Conservation (phyloP, 805 yeast genomes). For the Maudiozyma serrabonitensis region DNA sequence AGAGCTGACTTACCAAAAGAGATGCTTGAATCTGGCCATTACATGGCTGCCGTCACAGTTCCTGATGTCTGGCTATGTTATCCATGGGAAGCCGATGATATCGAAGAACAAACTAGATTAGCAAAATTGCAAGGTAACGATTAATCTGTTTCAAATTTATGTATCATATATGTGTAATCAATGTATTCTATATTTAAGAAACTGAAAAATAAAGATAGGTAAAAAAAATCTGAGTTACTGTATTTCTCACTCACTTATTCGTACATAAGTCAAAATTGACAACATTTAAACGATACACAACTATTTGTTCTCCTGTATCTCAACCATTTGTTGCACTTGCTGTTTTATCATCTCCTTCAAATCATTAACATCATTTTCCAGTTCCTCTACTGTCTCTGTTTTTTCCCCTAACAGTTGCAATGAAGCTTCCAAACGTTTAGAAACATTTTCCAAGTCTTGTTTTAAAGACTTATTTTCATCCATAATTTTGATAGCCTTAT, state of each 20-base stretch:
- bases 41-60: slow-evolving; percentile 64
- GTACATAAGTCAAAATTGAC: too few species aligned
- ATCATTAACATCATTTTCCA: slow-evolving; percentile 81
- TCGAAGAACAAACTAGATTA: slow-evolving; percentile 59
- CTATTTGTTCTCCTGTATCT: slow-evolving; percentile 35
- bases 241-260: too few species aligned
- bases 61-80: slow-evolving; percentile 80
- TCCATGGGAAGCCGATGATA: slow-evolving; percentile 84
- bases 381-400: slow-evolving; percentile 74
- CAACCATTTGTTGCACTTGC: slow-evolving; percentile 83
- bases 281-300: background rate
- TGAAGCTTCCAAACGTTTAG: slow-evolving; percentile 42
- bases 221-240: background rate
- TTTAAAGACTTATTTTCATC: slow-evolving; percentile 28
- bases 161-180: background rate
- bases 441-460: slow-evolving; percentile 30
- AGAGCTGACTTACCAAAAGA: slow-evolving; percentile 60
- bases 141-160: slow-evolving; percentile 13
- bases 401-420: slow-evolving; percentile 75
- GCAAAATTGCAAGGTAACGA: slow-evolving; percentile 63
- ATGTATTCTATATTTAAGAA: background rate
- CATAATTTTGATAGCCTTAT: slow-evolving; percentile 31
- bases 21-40: slow-evolving; percentile 53
- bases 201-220: background rate
- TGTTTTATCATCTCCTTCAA: slow-evolving; percentile 72